These are phyloP conservation scores for Vitis cinerea DNA, from an alignment of 164 flowering plant genomes.

Conservation along the genomic window DNA sequence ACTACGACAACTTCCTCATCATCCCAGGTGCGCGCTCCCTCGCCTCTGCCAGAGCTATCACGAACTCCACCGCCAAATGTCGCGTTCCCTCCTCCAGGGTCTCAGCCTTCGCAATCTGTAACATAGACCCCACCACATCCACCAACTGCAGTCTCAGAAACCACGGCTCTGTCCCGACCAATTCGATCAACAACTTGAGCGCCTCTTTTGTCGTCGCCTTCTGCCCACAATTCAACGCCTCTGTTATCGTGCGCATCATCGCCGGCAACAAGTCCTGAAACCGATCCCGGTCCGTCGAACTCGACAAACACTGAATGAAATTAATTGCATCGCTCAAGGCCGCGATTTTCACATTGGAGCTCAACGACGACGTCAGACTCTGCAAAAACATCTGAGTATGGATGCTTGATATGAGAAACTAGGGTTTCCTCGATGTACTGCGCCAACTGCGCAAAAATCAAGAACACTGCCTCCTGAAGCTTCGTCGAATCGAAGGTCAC, in stretches of 20 bases:
- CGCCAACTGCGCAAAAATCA: constrained; percentile 84
- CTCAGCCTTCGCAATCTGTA: constrained; percentile 95
- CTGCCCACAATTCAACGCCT: constrained; percentile 77
- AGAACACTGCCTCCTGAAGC: constrained; percentile 77
- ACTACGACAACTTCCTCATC: constrained; percentile 57
- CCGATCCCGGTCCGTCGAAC: constrained; percentile 69
- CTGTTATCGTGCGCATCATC: constrained; percentile 92
- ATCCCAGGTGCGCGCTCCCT: constrained; percentile 47
- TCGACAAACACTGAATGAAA: constrained; percentile 80
- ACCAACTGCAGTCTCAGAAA: constrained; percentile 81
- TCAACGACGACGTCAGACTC: constrained; percentile 42
- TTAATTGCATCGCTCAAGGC: constrained; percentile 77
- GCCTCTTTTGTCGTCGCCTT: constrained; percentile 97
- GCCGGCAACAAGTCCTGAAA: constrained; percentile 88
- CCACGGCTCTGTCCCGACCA: constrained; percentile 94
- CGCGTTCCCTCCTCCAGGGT: constrained; percentile 86
- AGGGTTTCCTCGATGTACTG: constrained; percentile 81
- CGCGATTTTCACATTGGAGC: constrained; percentile 74
- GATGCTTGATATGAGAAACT: constrained; percentile 56
- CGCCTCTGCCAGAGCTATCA: constrained; percentile 91
- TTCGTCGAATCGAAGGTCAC: constrained; percentile 64
- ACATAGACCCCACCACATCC: constrained; percentile 85
- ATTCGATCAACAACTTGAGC: constrained; percentile 79
- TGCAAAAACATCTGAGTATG: constrained; percentile 73
- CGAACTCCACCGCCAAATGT: constrained; percentile 91